Conservation (phyloP, 2,329 filamentous ascomycete genomes). For the Stemphylium lycopersici region DNA sequence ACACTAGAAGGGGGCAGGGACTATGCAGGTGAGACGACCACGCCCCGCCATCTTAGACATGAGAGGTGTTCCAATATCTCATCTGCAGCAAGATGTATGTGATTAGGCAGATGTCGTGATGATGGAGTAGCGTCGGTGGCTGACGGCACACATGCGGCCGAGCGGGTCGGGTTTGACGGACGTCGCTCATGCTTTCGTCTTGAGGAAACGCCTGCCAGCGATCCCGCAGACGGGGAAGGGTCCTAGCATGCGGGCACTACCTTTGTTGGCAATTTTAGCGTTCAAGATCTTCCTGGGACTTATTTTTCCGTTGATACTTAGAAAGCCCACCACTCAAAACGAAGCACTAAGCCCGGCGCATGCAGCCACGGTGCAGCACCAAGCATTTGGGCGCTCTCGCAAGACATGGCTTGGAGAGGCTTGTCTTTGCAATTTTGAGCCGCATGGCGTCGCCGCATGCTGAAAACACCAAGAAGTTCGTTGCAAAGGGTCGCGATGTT, state of each 20-base stretch:
- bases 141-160: neutral
- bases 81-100: neutral
- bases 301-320: slow-evolving; percentile 6
- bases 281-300: slow-evolving; percentile 2
- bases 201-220: neutral
- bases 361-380: slow-evolving; percentile 9
- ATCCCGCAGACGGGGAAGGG: slow-evolving; percentile 1
- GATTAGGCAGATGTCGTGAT: neutral
- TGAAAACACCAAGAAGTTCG: neutral
- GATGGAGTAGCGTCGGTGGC: slow-evolving; percentile 1
- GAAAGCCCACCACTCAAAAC: slow-evolving; percentile 13
- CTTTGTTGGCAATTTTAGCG: slow-evolving; percentile 3
- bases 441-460: neutral
- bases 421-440: slow-evolving; percentile 2
- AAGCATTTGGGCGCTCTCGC: slow-evolving; percentile 10
- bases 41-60: neutral
- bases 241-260: neutral
- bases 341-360: slow-evolving; percentile 1
- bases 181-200: neutral
- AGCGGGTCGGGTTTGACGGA: neutral
- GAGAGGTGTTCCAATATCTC: neutral
- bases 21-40: neutral
- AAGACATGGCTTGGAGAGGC: slow-evolving; percentile 7
- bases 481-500: neutral
- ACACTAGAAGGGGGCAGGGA: neutral